phyloP scores from a whole-genome alignment of 2,329 filamentous ascomycete genomes.

The Arthrobotrys musiformis region DNA sequence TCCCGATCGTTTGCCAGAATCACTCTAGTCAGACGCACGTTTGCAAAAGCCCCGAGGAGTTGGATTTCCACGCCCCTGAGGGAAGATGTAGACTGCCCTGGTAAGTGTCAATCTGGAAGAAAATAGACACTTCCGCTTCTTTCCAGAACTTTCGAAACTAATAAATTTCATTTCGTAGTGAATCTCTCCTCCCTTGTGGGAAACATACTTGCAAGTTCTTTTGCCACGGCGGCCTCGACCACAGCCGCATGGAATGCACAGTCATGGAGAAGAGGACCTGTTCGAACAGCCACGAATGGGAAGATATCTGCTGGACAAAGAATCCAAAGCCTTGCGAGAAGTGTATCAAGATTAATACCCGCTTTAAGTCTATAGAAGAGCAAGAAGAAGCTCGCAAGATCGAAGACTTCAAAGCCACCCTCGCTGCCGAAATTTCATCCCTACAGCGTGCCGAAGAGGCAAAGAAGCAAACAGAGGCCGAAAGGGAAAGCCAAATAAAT shows the following conservation, averaged over 20 bases:
- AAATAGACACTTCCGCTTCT: background rate
- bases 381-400: constrained; percentile 58
- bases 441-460: constrained; percentile 63
- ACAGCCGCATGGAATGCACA: constrained; percentile 70
- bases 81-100: constrained; percentile 75
- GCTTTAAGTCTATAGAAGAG: constrained; percentile 65
- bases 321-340: constrained; percentile 63
- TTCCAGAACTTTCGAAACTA: background rate
- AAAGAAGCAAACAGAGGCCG: constrained; percentile 67
- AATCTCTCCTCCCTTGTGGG: constrained; percentile 68
- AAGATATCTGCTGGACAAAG: constrained; percentile 67
- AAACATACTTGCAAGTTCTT: constrained; percentile 70
- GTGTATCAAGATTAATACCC: constrained; percentile 64
- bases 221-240: constrained; percentile 73
- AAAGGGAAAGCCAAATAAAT: constrained; percentile 69
- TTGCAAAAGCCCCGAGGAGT: constrained; percentile 68
- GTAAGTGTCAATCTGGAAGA: constrained; percentile 62
- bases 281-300: constrained; percentile 67
- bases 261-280: constrained; percentile 65
- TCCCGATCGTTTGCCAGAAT: constrained; percentile 71
- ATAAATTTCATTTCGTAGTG: constrained; percentile 62
- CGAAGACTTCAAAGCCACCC: constrained; percentile 64
- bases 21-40: constrained; percentile 68
- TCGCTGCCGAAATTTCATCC: constrained; percentile 66
- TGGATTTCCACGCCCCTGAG: constrained; percentile 73